These are phyloP conservation scores for Dissophora globulifera DNA, from an alignment of 192 early-diverging fungal genomes.

Conservation along the genomic window DNA sequence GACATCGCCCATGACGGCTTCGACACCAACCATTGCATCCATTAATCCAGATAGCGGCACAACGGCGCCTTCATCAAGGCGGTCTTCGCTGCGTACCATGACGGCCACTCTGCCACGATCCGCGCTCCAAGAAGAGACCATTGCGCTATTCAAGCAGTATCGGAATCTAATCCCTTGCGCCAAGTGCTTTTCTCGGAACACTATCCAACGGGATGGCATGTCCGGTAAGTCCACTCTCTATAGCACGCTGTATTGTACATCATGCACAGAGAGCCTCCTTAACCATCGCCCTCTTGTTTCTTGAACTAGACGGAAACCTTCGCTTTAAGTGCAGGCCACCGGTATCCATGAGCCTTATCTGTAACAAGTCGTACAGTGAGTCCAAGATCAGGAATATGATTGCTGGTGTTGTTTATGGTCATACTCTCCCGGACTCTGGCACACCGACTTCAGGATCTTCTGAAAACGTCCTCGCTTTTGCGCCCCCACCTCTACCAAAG, in stretches of 20 bases:
- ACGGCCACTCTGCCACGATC: constrained; percentile 32
- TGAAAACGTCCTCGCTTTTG: constrained; percentile 33
- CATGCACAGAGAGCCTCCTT: not conserved
- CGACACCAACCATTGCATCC: constrained; percentile 16
- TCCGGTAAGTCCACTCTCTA: constrained; percentile 25
- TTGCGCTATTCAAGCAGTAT: constrained; percentile 41
- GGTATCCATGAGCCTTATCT: constrained; percentile 40
- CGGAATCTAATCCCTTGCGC: constrained; percentile 32
- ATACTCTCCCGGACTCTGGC: constrained; percentile 19
- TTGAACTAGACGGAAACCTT: constrained; percentile 25
- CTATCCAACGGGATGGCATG: constrained; percentile 48
- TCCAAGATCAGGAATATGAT: constrained; percentile 49
- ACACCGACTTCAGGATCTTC: constrained; percentile 22
- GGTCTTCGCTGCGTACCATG: constrained; percentile 25
- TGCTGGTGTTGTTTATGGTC: constrained; percentile 33
- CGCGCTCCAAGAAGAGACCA: constrained; percentile 35
- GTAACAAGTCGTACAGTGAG: constrained; percentile 41
- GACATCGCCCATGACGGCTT: constrained; percentile 4
- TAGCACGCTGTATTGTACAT: not conserved
- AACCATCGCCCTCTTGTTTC: not conserved
- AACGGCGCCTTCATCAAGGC: constrained; percentile 16
- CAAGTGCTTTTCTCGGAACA: constrained; percentile 41
- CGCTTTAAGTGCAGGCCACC: constrained; percentile 44
- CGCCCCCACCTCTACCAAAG: constrained; percentile 15
- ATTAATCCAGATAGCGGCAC: constrained; percentile 21